Percentiles rank a stretch among this genome's conserved stretches.
phyloP scores from a whole-genome alignment of 768 basidiomycete species.

The Rhodotorula taiwanensis region DNA sequence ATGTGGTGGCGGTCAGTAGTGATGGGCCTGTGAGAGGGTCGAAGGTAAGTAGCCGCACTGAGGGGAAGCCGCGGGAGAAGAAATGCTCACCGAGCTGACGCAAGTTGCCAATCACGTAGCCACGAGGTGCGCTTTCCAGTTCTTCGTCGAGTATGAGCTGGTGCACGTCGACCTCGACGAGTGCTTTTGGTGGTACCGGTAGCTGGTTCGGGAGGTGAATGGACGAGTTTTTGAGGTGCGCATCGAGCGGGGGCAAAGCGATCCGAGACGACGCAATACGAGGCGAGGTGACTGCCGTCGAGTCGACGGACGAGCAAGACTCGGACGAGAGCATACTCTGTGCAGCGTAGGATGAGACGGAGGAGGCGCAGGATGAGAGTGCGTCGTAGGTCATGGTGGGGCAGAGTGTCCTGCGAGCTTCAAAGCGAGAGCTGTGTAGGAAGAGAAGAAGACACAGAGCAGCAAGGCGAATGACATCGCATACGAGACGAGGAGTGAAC shows the following conservation, averaged over 20 bases:
- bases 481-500: too few relatives aligned
- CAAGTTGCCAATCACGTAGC: conserved; percentile 11
- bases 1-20: conserved; percentile 15
- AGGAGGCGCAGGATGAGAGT: background rate
- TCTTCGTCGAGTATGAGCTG: conserved; percentile 26
- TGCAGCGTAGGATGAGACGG: background rate
- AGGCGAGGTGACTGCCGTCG: background rate
- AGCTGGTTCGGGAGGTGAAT: conserved; percentile 30
- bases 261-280: background rate
- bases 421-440: too few relatives aligned
- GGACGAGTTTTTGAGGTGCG: conserved; percentile 2
- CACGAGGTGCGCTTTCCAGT: conserved; percentile 14
- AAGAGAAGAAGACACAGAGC: too few relatives aligned
- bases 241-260: background rate
- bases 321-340: background rate
- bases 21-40: conserved; percentile 2
- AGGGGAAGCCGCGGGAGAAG: background rate
- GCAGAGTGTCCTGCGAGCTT: too few relatives aligned
- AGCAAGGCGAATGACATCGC: too few relatives aligned
- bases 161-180: background rate
- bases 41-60: background rate
- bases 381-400: background rate
- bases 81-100: background rate
- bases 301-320: background rate
- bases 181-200: conserved; percentile 7